Base-by-base conservation (phyloP, 2,329 filamentous ascomycete genomes). In the Teratosphaeria viscida region DNA sequence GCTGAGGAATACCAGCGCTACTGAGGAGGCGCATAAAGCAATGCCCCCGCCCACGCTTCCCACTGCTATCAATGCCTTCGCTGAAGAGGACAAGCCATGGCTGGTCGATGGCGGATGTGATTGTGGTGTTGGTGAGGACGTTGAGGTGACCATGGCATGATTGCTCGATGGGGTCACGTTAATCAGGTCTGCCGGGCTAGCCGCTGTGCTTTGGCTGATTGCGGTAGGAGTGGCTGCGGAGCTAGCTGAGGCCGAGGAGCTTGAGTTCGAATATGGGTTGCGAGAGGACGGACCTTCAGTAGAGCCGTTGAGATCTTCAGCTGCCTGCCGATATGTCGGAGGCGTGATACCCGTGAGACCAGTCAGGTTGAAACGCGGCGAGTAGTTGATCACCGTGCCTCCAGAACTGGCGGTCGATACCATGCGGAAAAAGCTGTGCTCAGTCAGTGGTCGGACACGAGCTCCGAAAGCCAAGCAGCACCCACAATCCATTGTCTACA, bases 301-400 rank as follows among this genome's bases (percentile, higher is more conserved):
- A 5, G 55, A 54, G 4, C 55, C 55, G 29, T 54, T 27, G 34
- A 60, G 53, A 11, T 49, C 56, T 29, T 27, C 37, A 6, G 54
- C 58, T 19, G 58, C 58, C 8, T 52, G 19, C 34, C 54, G 39
- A 53, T 57, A 52, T 52, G 3, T 19, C 16, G 55, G 26, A 2
- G 70, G 54, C 12, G 58, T 60, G 39, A 59, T 72, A 23, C 84
- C 84, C 2, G 79, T 83, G 83, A 87, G 86, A 64, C 77, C 78
- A 23, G 74, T 76, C 57, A 86, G 73, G 12, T 81, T 79, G 71
- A 88, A 88, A 60, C 84, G 82, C 52, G 75, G 65, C 8, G 83
- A 85, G 67, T 79, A 86, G 66, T 81, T 83, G 57, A 78, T 79
- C 23, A 83, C 75, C 2, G 77, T 78, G 23, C 78, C 78, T 43